Evolutionary conservation across 192 early-diverging fungal species (phyloP), one percentile per base, ranked within the genome.

Genomic region (Coemansia sp.): DNA sequence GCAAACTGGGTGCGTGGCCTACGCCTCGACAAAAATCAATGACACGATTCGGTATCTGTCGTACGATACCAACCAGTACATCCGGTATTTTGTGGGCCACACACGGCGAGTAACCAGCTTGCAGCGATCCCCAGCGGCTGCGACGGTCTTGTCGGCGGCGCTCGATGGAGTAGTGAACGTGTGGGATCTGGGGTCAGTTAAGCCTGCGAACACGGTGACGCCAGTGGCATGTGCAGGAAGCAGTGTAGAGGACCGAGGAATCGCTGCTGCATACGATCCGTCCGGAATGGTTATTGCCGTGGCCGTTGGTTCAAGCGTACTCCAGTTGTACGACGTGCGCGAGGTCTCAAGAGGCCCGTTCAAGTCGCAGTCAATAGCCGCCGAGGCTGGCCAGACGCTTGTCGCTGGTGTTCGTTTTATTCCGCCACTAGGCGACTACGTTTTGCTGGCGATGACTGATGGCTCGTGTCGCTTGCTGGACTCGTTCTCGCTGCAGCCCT

Each of bases 11-110:
- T 91, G 85, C 67, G 87, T 98, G 29, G 84, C 97, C 27, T 92
- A 98, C 71, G 92, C 93, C 9, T 98, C 96, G 6, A 97, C 95
- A 62, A 99, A 99, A 69, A 90, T 93, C 70, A 91, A 96, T 79
- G 96, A 98, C 76, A 91, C 91, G 0, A 90, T 99, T 36, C 81
- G 97, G 65, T 99, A 98, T 74, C 79, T 98, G 38, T 97, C 94
- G 19, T 73, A 93, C n/a, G 92, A 96, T 64, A 95, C 96, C 38
- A 99, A 99, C 80, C 89, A 92, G 76, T 99, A 92, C 67, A 85
- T 99, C 37, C 79, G 90, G 35, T 99, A 99, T 73, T 99, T 99
- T 82, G 82, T 83, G 22, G 97, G 94, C 2, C 97, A 99, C 68
- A 85, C 73, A 32, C 84, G 76, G 54, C 85, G 85, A 19, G 97